Percentiles rank a stretch among this genome's conserved stretches.
These are phyloP conservation scores for Sutorius eximius DNA, from an alignment of 1,284 basidiomycete genomes.

Conservation along the genomic window DNA sequence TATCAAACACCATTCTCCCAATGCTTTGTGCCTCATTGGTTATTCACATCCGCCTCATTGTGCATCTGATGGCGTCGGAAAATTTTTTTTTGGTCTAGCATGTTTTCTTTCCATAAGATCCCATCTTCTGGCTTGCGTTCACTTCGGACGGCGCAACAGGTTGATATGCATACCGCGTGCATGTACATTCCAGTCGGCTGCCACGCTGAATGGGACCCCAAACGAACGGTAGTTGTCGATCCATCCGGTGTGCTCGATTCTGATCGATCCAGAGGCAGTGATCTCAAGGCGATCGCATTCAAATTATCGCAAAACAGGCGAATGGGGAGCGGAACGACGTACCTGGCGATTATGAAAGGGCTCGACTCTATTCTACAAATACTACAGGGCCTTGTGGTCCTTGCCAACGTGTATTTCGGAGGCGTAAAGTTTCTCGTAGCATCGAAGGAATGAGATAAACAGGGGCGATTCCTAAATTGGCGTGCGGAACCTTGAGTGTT, in stretches of 20 bases:
- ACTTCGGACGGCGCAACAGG: not conserved
- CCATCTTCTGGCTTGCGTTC: not conserved
- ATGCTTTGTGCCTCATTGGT: not conserved
- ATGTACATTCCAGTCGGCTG: not conserved
- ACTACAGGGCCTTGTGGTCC: not conserved
- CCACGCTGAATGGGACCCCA: not conserved
- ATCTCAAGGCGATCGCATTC: not conserved
- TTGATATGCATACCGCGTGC: not conserved
- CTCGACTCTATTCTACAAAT: not conserved
- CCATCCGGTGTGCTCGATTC: not conserved
- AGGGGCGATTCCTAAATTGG: slow-evolving; percentile 16
- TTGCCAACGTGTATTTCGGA: not conserved
- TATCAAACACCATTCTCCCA: slow-evolving; percentile 16
- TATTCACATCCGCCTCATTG: not conserved
- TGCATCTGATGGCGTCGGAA: no score
- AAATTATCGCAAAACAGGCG: not conserved
- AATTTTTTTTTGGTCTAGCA: not conserved
- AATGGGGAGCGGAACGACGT: not conserved
- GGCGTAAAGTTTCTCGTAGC: no score
- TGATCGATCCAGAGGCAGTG: not conserved
- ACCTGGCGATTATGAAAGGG: not conserved
- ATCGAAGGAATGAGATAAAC: not conserved
- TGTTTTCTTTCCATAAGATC: no score
- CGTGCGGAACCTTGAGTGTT: not conserved
- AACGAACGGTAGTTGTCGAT: not conserved